Base-by-base conservation (phyloP, 192 early-diverging fungal genomes). In the Gaertneriomyces semiglobifer region DNA sequence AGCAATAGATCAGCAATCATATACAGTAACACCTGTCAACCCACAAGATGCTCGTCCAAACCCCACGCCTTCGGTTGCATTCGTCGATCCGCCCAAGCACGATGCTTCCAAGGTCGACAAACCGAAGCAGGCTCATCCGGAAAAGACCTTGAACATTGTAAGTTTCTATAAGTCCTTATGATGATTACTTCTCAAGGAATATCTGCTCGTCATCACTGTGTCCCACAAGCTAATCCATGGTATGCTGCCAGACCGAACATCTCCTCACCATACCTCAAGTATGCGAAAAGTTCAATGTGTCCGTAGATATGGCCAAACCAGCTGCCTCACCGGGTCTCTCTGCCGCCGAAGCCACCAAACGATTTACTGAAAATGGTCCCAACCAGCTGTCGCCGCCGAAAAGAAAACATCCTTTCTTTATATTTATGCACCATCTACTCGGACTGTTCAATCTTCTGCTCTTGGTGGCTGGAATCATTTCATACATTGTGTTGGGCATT, bases 391-490 rank as follows among this genome's bases (percentile, higher is more conserved):
- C 90, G 8, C 95, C 95, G 19, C 93, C 94, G 44, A 91, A 91
- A 75, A 89, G 85, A 66, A 82, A 81, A 62, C 90, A 88, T 53
- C 82, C 89, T 42, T 67, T 92, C 50, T 65, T 92, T 43, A 86
- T 87, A 60, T 98, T 87, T 71, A 58, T 95, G 16, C 77, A 90
- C 56, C 89, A 84, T 70, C 71, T 98, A 41, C 55, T 78, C 11
- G 84, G 83, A 38, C 74, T 95, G 8, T 98, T 98, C 81, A 98
- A 98, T 76, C 63, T 96, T 46, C 76, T 98, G 77, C 78, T 98
- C 61, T 85, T 94, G 41, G 71, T 88, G 40, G 83, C 91, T 33
- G 95, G 89, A 79, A 74, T 94, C 61, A 82, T 89, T 12, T 79
- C 88, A 63, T 96, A 91, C 63, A 83, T 94, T 44, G 68, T 98